Percentiles rank a stretch among this genome's conserved stretches.
phyloP scores from a whole-genome alignment of 495 filamentous ascomycete genomes.

The Penicillium paradoxum region DNA sequence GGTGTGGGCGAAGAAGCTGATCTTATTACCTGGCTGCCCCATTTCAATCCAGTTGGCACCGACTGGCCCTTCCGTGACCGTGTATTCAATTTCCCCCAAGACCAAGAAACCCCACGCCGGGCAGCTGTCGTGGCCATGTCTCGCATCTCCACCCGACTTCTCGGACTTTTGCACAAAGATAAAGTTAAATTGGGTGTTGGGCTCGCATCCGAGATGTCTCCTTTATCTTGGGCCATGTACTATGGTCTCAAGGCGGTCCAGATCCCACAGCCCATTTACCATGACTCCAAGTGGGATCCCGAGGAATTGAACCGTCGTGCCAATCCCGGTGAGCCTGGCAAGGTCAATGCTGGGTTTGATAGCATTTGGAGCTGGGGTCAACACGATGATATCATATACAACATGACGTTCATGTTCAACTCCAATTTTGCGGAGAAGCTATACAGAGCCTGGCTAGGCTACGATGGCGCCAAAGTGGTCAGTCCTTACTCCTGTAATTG shows the following conservation, averaged over 20 bases:
- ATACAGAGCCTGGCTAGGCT: constrained; percentile 61
- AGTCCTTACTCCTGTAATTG: background rate
- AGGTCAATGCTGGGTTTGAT: constrained; percentile 9
- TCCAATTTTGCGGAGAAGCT: constrained; percentile 49
- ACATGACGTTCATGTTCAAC: constrained; percentile 32
- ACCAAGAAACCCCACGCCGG: constrained; percentile 51
- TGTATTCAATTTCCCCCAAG: constrained; percentile 46
- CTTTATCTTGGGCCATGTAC: constrained; percentile 56
- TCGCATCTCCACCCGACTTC: constrained; percentile 54
- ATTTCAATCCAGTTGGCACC: constrained; percentile 58
- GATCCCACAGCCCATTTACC: constrained; percentile 56
- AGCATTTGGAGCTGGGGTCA: constrained; percentile 20
- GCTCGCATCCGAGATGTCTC: constrained; percentile 63
- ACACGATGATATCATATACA: constrained; percentile 15
- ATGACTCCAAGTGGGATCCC: constrained; percentile 54
- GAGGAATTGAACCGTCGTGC: constrained; percentile 54
- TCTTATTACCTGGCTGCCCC: constrained; percentile 61
- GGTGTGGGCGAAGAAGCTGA: constrained; percentile 72
- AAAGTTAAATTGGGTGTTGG: constrained; percentile 43
- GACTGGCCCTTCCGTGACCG: constrained; percentile 54
- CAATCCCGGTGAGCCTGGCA: constrained; percentile 45
- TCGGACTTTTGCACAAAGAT: constrained; percentile 57
- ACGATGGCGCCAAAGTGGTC: constrained; percentile 43
- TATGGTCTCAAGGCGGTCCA: constrained; percentile 58
- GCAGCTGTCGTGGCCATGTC: constrained; percentile 59